Conservation (phyloP, 257 asterid genomes). For the Salvia hispanica region DNA sequence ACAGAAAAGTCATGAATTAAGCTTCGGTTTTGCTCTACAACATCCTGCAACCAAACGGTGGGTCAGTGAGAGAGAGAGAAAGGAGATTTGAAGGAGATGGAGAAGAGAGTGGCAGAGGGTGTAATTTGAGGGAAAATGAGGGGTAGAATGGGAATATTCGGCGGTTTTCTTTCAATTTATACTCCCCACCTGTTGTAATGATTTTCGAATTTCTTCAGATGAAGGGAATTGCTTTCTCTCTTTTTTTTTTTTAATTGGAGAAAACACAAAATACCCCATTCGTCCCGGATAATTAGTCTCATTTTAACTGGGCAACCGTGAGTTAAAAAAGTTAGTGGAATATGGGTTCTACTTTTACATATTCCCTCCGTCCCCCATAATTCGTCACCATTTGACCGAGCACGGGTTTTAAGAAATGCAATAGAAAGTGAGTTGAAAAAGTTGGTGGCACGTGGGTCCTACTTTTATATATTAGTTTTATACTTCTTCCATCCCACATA, state of each 20-base stretch:
- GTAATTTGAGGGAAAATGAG: slow-evolving; percentile 39
- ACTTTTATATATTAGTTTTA: too few relatives aligned
- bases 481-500: too few relatives aligned
- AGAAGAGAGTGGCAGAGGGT: slow-evolving; percentile 36
- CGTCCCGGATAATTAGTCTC: too few relatives aligned
- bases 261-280: too few relatives aligned
- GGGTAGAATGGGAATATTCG: slow-evolving; percentile 31
- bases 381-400: too few relatives aligned
- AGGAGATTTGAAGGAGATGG: slow-evolving; percentile 36
- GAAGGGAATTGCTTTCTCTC: slow-evolving; percentile 20
- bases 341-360: too few relatives aligned
- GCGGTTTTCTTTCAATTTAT: slow-evolving; percentile 4
- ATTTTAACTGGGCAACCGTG: too few relatives aligned
- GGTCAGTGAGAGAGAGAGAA: slow-evolving; percentile 38
- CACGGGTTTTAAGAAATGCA: too few relatives aligned
- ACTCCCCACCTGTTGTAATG: slow-evolving; percentile 1
- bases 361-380: too few relatives aligned
- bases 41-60: slow-evolving; percentile 40
- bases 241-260: neutral
- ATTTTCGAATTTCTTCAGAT: slow-evolving; percentile 33
- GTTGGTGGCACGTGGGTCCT: too few relatives aligned
- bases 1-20: neutral
- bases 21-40: slow-evolving; percentile 27
- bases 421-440: too few relatives aligned
- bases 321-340: too few relatives aligned